phyloP scores from a whole-genome alignment of 768 basidiomycete species.

The Suillus brevipes region DNA sequence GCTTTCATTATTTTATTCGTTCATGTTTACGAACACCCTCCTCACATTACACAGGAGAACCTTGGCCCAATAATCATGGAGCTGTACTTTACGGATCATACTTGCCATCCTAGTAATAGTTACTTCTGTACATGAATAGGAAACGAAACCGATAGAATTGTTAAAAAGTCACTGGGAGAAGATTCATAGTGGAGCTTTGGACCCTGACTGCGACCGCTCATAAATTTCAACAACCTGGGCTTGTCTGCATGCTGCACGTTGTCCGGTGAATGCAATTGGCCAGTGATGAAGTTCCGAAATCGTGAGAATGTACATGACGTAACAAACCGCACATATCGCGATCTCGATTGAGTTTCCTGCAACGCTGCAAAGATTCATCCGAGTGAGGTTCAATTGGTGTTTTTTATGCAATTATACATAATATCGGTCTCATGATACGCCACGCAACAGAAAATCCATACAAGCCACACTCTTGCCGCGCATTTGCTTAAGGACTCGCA shows the following conservation, averaged over 20 bases:
- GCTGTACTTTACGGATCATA: slow-evolving; percentile 8
- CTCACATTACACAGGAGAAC: slow-evolving; percentile 9
- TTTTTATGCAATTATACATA: too few species aligned
- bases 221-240: too few species aligned
- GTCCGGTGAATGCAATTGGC: background rate
- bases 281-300: background rate
- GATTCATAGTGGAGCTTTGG: background rate
- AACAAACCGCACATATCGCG: too few species aligned
- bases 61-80: slow-evolving; percentile 16
- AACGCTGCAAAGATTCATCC: too few species aligned
- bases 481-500: background rate
- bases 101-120: slow-evolving; percentile 6
- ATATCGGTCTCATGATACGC: too few species aligned
- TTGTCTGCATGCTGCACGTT: too few species aligned
- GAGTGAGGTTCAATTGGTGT: too few species aligned
- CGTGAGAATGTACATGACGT: too few species aligned
- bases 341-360: too few species aligned
- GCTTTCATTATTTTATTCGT: slow-evolving; percentile 32
- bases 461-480: background rate
- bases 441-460: slow-evolving; percentile 2
- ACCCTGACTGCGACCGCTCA: background rate
- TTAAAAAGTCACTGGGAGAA: background rate
- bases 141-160: background rate
- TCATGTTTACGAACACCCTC: slow-evolving; percentile 17
- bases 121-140: background rate